Evolutionary conservation across 2,329 filamentous ascomycete species (phyloP).

Genomic region (Dothideomycetes sp.): DNA sequence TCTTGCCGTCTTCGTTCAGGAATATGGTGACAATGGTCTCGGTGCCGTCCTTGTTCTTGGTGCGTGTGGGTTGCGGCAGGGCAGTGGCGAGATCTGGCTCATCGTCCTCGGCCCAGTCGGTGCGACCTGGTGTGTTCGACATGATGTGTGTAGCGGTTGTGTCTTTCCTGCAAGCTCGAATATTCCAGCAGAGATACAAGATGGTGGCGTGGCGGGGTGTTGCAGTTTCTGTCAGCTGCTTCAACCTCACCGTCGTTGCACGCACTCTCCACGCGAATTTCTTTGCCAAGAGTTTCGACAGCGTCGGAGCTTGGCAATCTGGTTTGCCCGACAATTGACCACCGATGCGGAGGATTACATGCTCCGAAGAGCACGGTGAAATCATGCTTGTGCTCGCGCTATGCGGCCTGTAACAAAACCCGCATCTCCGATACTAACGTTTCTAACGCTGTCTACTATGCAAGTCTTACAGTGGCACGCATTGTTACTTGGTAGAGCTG

Average conservation of each 20-base stretch:
- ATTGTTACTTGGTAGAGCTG: no score
- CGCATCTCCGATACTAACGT: no score
- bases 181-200: not conserved
- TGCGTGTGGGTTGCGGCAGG: constrained; percentile 78
- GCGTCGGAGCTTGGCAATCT: not conserved
- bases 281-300: not conserved
- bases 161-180: not conserved
- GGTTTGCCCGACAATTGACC: not conserved
- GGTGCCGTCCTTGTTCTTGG: constrained; percentile 95
- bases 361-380: not conserved
- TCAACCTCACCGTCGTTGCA: not conserved
- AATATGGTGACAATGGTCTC: constrained; percentile 88
- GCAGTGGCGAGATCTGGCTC: constrained; percentile 70
- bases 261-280: not conserved
- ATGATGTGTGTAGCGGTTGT: constrained; percentile 1
- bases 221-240: not conserved
- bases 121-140: constrained; percentile 29
- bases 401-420: no score
- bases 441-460: no score
- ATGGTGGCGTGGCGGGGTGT: not conserved
- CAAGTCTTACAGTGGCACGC: no score
- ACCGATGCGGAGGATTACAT: not conserved
- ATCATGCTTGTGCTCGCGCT: no score
- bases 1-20: constrained; percentile 86
- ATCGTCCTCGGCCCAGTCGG: constrained; percentile 91